Evolutionary conservation across 1,139 yeast genomes (phyloP).

Genomic region (Sugiyamaella sp.): DNA sequence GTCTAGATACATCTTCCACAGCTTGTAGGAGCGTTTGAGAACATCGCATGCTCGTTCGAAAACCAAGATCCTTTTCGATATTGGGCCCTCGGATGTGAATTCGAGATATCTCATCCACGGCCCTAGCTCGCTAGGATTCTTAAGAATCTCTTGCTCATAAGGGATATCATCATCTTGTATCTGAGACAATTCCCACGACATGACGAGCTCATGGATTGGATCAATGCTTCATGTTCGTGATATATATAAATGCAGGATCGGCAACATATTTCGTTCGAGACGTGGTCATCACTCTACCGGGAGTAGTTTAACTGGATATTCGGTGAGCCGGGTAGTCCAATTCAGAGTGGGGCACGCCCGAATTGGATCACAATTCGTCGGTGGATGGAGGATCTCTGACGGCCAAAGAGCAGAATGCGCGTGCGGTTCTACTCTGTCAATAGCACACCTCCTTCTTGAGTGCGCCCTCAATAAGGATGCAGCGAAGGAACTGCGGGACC

Average conservation of each 20-base stretch:
- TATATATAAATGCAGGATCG: too few species aligned
- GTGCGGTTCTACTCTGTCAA: not conserved
- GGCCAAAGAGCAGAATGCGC: not conserved
- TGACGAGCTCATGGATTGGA: too few species aligned
- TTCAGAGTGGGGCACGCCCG: too few species aligned
- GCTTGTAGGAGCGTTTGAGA: conserved; percentile 54
- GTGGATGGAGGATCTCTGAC: not conserved
- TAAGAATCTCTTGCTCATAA: conserved; percentile 52
- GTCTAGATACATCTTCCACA: conserved; percentile 61
- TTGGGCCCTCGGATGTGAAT: conserved; percentile 43
- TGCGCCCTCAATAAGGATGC: not conserved
- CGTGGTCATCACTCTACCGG: too few species aligned
- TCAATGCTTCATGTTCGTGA: too few species aligned
- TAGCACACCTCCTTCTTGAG: not conserved
- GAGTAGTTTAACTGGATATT: too few species aligned
- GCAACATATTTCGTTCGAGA: too few species aligned
- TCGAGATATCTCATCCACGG: conserved; percentile 60
- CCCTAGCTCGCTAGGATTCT: conserved; percentile 49
- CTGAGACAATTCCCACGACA: conserved; percentile 6
- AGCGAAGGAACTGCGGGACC: not conserved
- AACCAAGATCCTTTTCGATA: conserved; percentile 48
- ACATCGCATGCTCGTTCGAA: conserved; percentile 56
- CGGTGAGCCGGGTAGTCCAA: too few species aligned
- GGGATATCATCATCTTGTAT: conserved; percentile 43
- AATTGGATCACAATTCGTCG: not conserved